Base-by-base conservation (phyloP, 228 moss, liverwort and hornwort genomes). In the Sphagnum fallax region DNA sequence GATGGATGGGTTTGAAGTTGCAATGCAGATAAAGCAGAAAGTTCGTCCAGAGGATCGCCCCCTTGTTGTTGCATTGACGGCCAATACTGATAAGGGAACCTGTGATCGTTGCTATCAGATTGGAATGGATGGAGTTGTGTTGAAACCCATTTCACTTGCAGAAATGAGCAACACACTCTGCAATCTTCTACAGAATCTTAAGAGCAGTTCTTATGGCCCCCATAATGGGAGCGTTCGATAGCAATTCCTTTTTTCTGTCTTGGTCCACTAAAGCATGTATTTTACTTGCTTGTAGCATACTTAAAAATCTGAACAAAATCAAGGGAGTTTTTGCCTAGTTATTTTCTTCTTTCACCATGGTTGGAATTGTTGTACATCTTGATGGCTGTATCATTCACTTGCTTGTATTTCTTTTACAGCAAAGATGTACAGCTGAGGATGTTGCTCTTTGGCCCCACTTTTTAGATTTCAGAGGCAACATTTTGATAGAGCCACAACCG, bases 31-130 rank as follows among this genome's bases (percentile, higher is more conserved):
- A 57, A 83, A 82, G 77, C 96, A 97, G 77, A 87, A 82, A 69
- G 91, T 90, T 71, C 89, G 90, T 13, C 82, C 87, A 0, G 91
- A 90, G 69, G 93, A 93, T 10, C 85, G 88, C 62, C 93, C 96
- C 9, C 53, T 97, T 65, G 93, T 97, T 6, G 91, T 97, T 52
- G 93, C 96, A 1, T 72, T 97, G 61, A 97, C 96, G 50, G 93
- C 96, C 4, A 93, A 97, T 73, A 97, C 96, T n/a, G 93, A 97
- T 73, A 91, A 87, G 74, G 85, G 81, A 49, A 93, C 93, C n/a
- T 84, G 88, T 49, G 91, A 97, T 0, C 89, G 87, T 1, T 97
- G 96, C 71, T 49, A 93, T 67, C 81, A 90, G 70, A 88, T 97
- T 55, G 96, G 96, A 8, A 97, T 97, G 93, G 93, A 97, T 66